Conservation (phyloP, 371 early-diverging fungal genomes). For the Mucor ambiguus region DNA sequence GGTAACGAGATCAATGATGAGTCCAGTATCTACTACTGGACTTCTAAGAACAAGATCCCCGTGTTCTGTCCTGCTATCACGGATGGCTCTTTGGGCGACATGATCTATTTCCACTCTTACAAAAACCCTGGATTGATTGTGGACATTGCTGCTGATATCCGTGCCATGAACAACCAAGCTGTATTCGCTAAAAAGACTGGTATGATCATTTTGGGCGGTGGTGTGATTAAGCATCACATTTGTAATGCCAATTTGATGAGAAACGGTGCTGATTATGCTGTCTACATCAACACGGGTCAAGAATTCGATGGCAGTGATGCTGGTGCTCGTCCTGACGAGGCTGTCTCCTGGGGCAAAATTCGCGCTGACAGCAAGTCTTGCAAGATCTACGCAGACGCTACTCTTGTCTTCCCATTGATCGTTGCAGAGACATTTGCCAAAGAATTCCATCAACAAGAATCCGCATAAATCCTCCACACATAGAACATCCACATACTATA, state of each 20-base stretch:
- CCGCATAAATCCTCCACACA: neutral
- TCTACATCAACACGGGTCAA: constrained; percentile 98
- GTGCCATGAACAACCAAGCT: constrained; percentile 92
- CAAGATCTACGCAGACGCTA: constrained; percentile 96
- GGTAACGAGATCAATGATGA: constrained; percentile 96
- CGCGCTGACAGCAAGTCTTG: constrained; percentile 82
- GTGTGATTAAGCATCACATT: constrained; percentile 99
- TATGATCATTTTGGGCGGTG: constrained; percentile 98
- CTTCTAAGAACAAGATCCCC: constrained; percentile 91
- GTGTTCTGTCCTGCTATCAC: constrained; percentile 99
- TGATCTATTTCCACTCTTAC: constrained; percentile 98
- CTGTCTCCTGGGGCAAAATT: constrained; percentile 99
- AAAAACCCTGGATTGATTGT: constrained; percentile 93
- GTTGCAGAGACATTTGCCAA: constrained; percentile 95
- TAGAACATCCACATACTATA: neutral
- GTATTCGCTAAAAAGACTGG: constrained; percentile 97
- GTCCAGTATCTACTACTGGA: constrained; percentile 98
- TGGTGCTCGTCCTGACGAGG: constrained; percentile 99
- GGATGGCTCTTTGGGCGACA: constrained; percentile 99
- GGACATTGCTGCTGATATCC: constrained; percentile 96
- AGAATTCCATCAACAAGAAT: constrained; percentile 27
- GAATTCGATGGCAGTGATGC: constrained; percentile 99
- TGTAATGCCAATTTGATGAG: constrained; percentile 99
- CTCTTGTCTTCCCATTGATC: constrained; percentile 94
- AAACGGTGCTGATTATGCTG: constrained; percentile 99